Conservation (phyloP, 169 alveolate species). For the Eimeria tenella region DNA sequence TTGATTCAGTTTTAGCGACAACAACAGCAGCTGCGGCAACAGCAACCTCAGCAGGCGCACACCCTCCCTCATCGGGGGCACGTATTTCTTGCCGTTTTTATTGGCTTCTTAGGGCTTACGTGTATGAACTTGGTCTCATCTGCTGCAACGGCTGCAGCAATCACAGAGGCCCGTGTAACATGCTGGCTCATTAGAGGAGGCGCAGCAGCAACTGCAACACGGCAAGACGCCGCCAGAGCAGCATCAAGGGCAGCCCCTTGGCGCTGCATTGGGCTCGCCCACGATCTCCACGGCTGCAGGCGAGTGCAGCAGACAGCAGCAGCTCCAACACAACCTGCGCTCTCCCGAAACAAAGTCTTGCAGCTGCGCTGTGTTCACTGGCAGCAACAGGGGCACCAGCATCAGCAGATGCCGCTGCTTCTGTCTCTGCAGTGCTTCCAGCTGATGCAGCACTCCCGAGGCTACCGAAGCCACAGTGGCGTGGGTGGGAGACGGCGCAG, state of each 20-base stretch:
- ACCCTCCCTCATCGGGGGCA: slow-evolving; percentile 32
- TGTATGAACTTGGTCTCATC: slow-evolving; percentile 17
- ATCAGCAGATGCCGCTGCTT: slow-evolving; percentile 51
- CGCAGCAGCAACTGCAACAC: slow-evolving; percentile 51
- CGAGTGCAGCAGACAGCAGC: background rate
- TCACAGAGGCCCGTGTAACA: slow-evolving; percentile 34
- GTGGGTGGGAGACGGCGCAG: slow-evolving; percentile 25
- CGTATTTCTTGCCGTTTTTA: slow-evolving; percentile 23
- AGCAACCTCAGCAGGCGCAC: slow-evolving; percentile 49
- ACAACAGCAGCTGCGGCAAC: slow-evolving; percentile 33
- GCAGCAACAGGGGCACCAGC: slow-evolving; percentile 47
- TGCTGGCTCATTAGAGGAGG: slow-evolving; percentile 37
- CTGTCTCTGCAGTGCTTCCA: background rate
- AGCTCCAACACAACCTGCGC: background rate
- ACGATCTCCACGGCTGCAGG: background rate
- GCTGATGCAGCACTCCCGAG: slow-evolving; percentile 54
- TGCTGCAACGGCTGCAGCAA: slow-evolving; percentile 48
- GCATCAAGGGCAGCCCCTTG: background rate
- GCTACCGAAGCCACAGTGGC: slow-evolving; percentile 39
- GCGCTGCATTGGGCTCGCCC: slow-evolving; percentile 1
- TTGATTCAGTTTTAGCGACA: slow-evolving; percentile 3
- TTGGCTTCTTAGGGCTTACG: slow-evolving; percentile 27
- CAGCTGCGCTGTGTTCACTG: background rate
- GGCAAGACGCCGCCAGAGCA: slow-evolving; percentile 18
- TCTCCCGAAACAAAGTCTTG: background rate